Percentiles rank a stretch among this genome's conserved stretches.
Evolutionary conservation across 2,329 filamentous ascomycete species (phyloP).

Genomic region (Phoma sp.): DNA sequence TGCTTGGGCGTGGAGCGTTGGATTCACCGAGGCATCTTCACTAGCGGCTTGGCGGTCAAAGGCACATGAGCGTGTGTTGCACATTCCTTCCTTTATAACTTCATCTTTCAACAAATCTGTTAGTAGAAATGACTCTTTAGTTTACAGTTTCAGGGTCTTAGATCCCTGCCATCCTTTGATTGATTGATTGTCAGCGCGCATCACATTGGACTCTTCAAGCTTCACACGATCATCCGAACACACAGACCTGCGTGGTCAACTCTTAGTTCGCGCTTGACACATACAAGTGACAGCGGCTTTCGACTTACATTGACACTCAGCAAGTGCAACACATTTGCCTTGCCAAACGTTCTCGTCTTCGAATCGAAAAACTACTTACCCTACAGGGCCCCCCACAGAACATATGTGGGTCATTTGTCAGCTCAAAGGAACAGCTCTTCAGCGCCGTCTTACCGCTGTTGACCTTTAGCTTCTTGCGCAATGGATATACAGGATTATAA

Average conservation of each 20-base stretch:
- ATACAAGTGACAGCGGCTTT: neutral
- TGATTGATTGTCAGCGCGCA: slow-evolving; percentile 30
- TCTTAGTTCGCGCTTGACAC: neutral
- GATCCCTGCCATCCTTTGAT: neutral
- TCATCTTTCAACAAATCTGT: neutral
- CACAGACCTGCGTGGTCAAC: slow-evolving; percentile 25
- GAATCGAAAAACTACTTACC: slow-evolving; percentile 40
- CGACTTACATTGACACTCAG: slow-evolving; percentile 38
- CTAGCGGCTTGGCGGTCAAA: slow-evolving; percentile 30
- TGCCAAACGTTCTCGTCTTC: slow-evolving; percentile 29
- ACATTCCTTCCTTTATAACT: neutral
- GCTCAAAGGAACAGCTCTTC: slow-evolving; percentile 34
- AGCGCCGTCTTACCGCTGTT: slow-evolving; percentile 34
- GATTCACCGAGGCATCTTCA: slow-evolving; percentile 31
- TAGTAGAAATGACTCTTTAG: neutral
- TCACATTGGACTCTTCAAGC: slow-evolving; percentile 29
- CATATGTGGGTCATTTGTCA: slow-evolving; percentile 32
- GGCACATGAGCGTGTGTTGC: neutral
- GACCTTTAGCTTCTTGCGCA: slow-evolving; percentile 29
- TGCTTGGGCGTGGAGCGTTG: slow-evolving; percentile 6
- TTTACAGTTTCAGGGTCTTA: neutral
- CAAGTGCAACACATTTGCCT: slow-evolving; percentile 24
- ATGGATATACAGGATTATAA: slow-evolving; percentile 56
- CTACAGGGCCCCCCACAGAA: slow-evolving; percentile 37
- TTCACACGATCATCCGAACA: slow-evolving; percentile 36